Evolutionary conservation across 139 green algal species (phyloP), one percentile per base, ranked within the genome.

Genomic region (Medakamo hakoo): DNA sequence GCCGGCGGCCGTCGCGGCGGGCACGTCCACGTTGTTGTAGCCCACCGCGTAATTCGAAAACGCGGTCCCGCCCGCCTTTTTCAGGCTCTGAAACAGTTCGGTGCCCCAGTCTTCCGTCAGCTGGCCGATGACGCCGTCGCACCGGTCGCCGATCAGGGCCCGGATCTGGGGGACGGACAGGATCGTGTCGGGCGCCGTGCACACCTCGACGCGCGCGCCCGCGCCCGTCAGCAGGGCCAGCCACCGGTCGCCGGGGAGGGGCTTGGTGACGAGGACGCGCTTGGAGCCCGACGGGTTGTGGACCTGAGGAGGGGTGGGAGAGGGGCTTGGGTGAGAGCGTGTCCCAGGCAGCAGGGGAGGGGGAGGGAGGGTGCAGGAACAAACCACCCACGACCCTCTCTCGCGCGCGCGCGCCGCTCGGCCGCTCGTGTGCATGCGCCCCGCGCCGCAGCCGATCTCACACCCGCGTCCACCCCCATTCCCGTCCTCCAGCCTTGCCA

Each of bases 11-110:
- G 82, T 99, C 9, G 91, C 92, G 58, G 84, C 85, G 2, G 67
- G 61, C 26, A 95, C 89, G 55, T 92, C 77, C 4, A 98, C 91
- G 71, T 98, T 98, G 82, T 98, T 97, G 82, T 95, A 98, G 3
- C 91, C 92, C 24, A 98, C 92, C 4, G 92, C 92, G 63, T 98
- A 99, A 76, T 98, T 98, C 80, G 71, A 87, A 84, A 92, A 98
- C 0, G 80, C 88, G 3, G 58, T 78, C 58, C 91, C 92, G 27
- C 92, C 92, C 21, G 92, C 93, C 2, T 59, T 23, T 48, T 86
- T 87, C 3, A 98, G 76, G 0, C 82, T 81, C 29, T 73, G 77
- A 76, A 98, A 99, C 68, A 98, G 78, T 71, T 93, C 83, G 58
- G 71, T 64, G 27, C 80, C 68, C 87, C 87, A 95, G 67, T 97